phyloP scores from a whole-genome alignment of 169 alveolate genomes.

The Babesia divergens region DNA sequence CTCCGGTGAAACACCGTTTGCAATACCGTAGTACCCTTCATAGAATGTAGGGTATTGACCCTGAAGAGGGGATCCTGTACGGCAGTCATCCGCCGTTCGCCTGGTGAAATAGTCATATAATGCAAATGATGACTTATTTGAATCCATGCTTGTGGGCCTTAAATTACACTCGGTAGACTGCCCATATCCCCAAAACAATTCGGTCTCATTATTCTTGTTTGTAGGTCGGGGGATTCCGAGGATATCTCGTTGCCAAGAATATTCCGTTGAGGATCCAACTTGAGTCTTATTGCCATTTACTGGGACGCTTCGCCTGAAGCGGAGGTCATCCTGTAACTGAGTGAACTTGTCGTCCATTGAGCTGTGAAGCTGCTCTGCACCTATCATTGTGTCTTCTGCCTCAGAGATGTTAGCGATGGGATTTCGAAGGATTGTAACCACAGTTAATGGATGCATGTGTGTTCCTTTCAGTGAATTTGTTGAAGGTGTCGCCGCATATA shows the following conservation, averaged over 20 bases:
- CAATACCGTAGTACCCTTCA: background rate
- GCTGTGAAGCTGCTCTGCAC: background rate
- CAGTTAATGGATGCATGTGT: too few relatives aligned
- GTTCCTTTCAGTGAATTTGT: too few relatives aligned
- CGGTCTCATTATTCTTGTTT: background rate
- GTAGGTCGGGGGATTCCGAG: background rate
- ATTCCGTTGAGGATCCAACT: background rate
- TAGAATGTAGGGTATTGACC: background rate
- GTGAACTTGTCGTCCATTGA: background rate
- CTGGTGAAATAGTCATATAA: background rate
- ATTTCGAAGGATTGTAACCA: too few relatives aligned
- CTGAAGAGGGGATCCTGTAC: background rate
- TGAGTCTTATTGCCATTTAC: background rate
- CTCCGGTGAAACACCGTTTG: background rate
- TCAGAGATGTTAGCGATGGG: too few relatives aligned
- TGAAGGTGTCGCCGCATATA: too few relatives aligned
- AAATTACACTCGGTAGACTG: background rate
- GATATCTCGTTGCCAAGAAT: background rate
- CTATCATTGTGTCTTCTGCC: too few relatives aligned
- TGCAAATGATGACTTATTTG: background rate
- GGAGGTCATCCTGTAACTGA: background rate
- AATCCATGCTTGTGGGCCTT: background rate
- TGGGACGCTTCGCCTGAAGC: background rate
- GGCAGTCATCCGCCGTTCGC: background rate
- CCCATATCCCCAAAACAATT: background rate